Evolutionary conservation across 2,329 filamentous ascomycete species (phyloP).

Genomic region (Clonostachys rosea): DNA sequence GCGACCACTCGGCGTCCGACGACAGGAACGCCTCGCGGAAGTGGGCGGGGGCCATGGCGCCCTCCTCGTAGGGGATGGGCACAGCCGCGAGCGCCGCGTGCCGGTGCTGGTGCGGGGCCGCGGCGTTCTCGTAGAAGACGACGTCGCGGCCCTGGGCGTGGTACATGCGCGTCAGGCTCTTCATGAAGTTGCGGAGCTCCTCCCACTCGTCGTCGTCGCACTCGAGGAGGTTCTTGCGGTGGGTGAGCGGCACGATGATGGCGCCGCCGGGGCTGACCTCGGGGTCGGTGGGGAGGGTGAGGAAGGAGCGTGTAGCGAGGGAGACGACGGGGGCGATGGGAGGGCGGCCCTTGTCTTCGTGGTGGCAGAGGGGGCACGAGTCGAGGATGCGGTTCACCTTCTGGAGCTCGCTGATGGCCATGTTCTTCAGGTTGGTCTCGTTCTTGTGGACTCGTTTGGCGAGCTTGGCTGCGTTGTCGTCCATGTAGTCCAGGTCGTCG

Average conservation of each 20-base stretch:
- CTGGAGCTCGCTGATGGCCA: conserved; percentile 83
- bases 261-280: conserved; percentile 81
- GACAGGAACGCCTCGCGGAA: conserved; percentile 92
- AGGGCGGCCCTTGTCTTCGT: conserved; percentile 71
- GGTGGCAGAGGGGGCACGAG: conserved; percentile 83
- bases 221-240: conserved; percentile 86
- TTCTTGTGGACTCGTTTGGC: conserved; percentile 84
- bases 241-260: conserved; percentile 83
- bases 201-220: conserved; percentile 99
- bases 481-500: conserved; percentile 92
- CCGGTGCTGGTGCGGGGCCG: conserved; percentile 67
- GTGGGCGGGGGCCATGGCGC: conserved; percentile 87
- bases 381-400: conserved; percentile 85
- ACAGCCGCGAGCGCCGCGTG: conserved; percentile 86
- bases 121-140: conserved; percentile 97
- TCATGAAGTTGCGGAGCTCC: conserved; percentile 99
- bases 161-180: conserved; percentile 88
- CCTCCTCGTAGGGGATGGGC: conserved; percentile 86
- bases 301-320: conserved; percentile 77
- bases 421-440: conserved; percentile 81
- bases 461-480: conserved; percentile 90
- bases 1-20: conserved; percentile 88
- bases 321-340: conserved; percentile 84
- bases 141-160: conserved; percentile 89
- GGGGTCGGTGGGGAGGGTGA: conserved; percentile 86